phyloP scores from a whole-genome alignment of 2,329 filamentous ascomycete species.

The Botryotinia calthae region DNA sequence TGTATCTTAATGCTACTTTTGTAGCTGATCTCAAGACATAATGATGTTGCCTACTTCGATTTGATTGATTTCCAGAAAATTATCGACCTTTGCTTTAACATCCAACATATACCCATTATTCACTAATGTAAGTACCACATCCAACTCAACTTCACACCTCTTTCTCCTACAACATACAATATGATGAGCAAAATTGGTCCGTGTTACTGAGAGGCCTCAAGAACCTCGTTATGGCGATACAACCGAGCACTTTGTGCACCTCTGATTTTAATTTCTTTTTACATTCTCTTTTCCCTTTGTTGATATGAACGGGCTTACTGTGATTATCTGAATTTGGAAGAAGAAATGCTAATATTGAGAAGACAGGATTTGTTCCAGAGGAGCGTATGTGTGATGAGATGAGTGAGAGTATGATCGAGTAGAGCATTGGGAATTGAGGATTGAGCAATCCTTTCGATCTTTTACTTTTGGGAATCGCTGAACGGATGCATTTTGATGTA shows the following conservation, averaged over 20 bases:
- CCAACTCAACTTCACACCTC: background rate
- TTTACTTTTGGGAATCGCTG: background rate
- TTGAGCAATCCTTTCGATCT: background rate
- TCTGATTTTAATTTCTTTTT: constrained; percentile 6
- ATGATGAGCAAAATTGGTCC: constrained; percentile 20
- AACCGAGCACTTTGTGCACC: constrained; percentile 14
- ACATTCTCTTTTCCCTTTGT: background rate
- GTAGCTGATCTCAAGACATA: background rate
- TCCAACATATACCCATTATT: background rate
- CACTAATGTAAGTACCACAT: background rate
- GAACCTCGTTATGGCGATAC: constrained; percentile 17
- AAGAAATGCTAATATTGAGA: background rate
- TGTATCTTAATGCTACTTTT: background rate
- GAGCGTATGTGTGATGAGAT: background rate
- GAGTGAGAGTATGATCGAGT: background rate
- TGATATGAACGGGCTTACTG: background rate
- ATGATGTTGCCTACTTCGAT: background rate
- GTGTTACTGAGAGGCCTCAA: constrained; percentile 20
- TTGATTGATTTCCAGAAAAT: background rate
- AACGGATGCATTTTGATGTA: background rate
- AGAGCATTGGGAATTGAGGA: background rate
- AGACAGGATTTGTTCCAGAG: background rate
- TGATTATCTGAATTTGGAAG: too few species aligned
- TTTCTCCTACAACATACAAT: background rate
- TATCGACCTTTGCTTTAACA: background rate